These are phyloP conservation scores for Xylaria nigripes DNA, from an alignment of 495 filamentous ascomycete genomes.

Conservation along the genomic window DNA sequence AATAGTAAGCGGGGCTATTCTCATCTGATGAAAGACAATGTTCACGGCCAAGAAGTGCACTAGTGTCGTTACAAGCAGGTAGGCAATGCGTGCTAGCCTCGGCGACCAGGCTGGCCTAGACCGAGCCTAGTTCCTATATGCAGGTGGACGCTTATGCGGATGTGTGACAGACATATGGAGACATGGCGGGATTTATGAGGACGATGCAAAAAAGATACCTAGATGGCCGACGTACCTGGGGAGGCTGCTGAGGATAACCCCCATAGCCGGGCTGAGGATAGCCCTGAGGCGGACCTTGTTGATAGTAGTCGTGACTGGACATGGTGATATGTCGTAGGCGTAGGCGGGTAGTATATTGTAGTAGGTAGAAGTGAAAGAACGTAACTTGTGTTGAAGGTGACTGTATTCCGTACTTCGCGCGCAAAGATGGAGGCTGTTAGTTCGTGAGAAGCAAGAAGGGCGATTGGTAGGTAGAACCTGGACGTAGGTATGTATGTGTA, in stretches of 20 bases:
- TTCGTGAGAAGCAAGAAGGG: not conserved
- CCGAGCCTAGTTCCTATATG: not conserved
- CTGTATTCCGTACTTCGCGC: too few species aligned
- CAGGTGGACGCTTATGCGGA: not conserved
- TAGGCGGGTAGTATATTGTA: not conserved
- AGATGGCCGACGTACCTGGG: constrained; percentile 22
- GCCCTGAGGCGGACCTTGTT: constrained; percentile 30
- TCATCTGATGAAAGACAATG: not conserved
- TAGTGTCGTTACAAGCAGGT: not conserved
- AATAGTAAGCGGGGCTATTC: not conserved
- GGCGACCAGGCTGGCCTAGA: not conserved
- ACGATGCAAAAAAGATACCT: not conserved
- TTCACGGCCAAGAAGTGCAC: not conserved
- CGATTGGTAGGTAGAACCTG: too few species aligned
- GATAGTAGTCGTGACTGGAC: constrained; percentile 43
- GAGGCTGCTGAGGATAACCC: constrained; percentile 36
- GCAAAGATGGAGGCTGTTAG: not conserved
- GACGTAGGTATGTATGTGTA: too few species aligned
- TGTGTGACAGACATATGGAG: not conserved
- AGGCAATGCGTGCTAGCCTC: not conserved
- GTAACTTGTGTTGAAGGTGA: not conserved
- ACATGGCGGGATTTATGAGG: constrained; percentile 12
- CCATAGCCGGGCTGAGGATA: constrained; percentile 12
- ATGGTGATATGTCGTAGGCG: constrained; percentile 22
- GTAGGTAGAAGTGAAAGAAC: not conserved